Base-by-base conservation (phyloP, 1,284 basidiomycete genomes). In the Boletus holoroseus region DNA sequence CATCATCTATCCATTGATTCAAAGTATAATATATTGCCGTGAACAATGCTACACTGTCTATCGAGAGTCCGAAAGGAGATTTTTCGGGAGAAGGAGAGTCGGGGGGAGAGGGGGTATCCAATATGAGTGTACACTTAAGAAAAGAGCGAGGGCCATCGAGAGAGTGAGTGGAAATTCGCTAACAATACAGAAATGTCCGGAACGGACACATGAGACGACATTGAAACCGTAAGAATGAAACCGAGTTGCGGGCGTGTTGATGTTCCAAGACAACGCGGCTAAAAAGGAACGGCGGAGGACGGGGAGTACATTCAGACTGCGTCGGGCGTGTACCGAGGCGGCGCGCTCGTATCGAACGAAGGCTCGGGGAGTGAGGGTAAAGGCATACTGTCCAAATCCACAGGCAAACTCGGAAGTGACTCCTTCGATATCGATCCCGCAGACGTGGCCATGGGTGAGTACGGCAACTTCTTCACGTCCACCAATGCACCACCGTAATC, bases 401-500 rank as follows among this genome's bases (percentile, higher is more conserved):
- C 22, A 3, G 63, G 67, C 1, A 40, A 54, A 28, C 44, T 44
- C 3, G 66, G 61, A 3, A 68, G 44, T 12, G 64, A 59, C 36
- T 64, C 68, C 49, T 46, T 68, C 2, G 63, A 67, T 2, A 56
- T 55, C 27, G 68, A 66, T 37, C 47, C 51, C 0, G 56, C 32
- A 2, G 49, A 45, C 3, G 62, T 67, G 8, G 49, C 32, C 0
- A 55, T 60, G 5, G 65, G 62, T 0, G 61, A 65, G 32, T 57
- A 57, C 0, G 58, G 46, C 30, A 66, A 53, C 47, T 60, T 57
- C 32, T 58, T 67, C 56, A 68, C 62, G 48, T 70, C 71, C 20
- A 54, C 59, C 51, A 72, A 52, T 36, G 62, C 57, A 18, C 69
- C 68, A 18, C 68, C 68, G 27, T 66, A 69, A 41, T 74, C 73